Conservation (phyloP, 2,329 filamentous ascomycete species). For the Colletotrichum horii region DNA sequence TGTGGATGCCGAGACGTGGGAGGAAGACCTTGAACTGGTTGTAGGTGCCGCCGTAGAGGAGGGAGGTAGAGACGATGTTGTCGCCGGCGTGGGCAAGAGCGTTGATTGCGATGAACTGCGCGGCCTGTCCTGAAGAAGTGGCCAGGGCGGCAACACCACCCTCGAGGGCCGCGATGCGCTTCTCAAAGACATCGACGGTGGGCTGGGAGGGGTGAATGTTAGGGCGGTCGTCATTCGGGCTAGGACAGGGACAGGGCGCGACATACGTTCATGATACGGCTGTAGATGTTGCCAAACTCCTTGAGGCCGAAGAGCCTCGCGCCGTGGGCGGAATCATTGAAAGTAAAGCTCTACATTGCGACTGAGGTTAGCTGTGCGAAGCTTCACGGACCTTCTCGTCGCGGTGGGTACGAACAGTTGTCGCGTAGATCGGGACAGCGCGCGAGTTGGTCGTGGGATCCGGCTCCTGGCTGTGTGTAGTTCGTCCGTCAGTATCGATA, state of each 20-base stretch:
- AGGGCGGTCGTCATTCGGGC: not conserved
- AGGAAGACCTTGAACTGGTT: constrained; percentile 96
- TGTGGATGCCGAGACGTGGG: constrained; percentile 83
- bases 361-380: not conserved
- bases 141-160: constrained; percentile 88
- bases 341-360: constrained; percentile 75
- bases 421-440: constrained; percentile 95
- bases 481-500: constrained; percentile 3
- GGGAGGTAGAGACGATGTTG: constrained; percentile 91
- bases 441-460: constrained; percentile 85
- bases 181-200: constrained; percentile 95
- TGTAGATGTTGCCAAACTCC: constrained; percentile 98
- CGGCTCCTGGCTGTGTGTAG: constrained; percentile 68
- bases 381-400: not conserved
- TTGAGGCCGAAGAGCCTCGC: constrained; percentile 96
- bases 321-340: constrained; percentile 96
- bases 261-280: constrained; percentile 89
- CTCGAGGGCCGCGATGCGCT: constrained; percentile 93
- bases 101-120: constrained; percentile 88
- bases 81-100: constrained; percentile 87
- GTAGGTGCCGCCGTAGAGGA: constrained; percentile 94
- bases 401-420: constrained; percentile 54
- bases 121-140: constrained; percentile 84
- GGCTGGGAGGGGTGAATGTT: constrained; percentile 58
- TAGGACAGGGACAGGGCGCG: not conserved